Conservation (phyloP, 176 grass and related monocot species). For the Cymbopogon citratus region DNA sequence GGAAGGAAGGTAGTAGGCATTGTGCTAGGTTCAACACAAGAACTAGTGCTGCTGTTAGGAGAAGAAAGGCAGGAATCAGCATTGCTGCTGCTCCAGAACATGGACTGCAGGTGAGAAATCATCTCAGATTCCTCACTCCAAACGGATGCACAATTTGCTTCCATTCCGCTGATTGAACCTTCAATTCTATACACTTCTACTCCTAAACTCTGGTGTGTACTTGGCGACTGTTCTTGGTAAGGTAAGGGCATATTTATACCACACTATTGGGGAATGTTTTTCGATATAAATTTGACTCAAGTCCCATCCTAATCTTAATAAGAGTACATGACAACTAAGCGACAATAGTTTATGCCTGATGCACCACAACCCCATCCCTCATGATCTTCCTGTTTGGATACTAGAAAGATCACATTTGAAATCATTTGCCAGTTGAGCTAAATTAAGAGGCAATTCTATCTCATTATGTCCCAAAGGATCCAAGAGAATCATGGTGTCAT, state of each 20-base stretch:
- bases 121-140: constrained; percentile 47
- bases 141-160: constrained; percentile 1
- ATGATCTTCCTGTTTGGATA: constrained; percentile 10
- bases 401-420: constrained; percentile 17
- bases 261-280: constrained; percentile 4
- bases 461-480: background rate
- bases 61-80: constrained; percentile 18
- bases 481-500: constrained; percentile 12
- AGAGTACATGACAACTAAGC: constrained; percentile 25
- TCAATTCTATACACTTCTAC: background rate
- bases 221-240: background rate
- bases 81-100: constrained; percentile 33
- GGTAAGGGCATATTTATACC: constrained; percentile 22
- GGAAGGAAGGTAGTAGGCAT: constrained; percentile 4
- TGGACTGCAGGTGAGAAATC: constrained; percentile 42
- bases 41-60: constrained; percentile 17
- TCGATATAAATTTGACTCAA: constrained; percentile 31
- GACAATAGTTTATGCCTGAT: constrained; percentile 8
- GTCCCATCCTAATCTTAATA: constrained; percentile 10
- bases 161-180: constrained; percentile 28
- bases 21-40: constrained; percentile 19
- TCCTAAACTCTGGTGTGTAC: background rate
- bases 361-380: background rate
- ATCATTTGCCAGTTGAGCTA: constrained; percentile 19
- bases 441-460: constrained; percentile 18